Percentiles rank a stretch among this genome's conserved stretches.
These are phyloP conservation scores for Penicillium canescens DNA, from an alignment of 495 filamentous ascomycete genomes.

Conservation along the genomic window DNA sequence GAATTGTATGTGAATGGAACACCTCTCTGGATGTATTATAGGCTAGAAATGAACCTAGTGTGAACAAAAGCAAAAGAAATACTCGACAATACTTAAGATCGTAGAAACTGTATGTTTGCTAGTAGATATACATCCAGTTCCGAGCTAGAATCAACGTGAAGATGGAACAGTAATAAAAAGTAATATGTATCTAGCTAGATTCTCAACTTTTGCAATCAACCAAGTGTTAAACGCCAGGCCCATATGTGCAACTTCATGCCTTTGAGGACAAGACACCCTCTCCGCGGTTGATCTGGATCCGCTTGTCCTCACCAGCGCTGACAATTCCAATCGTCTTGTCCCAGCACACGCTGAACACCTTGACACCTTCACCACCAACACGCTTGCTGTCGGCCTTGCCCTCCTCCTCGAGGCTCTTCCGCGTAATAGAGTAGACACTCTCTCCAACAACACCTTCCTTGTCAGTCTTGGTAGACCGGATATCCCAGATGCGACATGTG, in stretches of 20 bases:
- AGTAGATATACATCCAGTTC: constrained; percentile 5
- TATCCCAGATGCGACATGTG: constrained; percentile 89
- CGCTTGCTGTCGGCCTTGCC: constrained; percentile 51
- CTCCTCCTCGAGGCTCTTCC: constrained; percentile 61
- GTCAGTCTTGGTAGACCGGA: constrained; percentile 68
- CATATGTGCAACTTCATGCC: constrained; percentile 32
- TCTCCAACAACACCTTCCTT: constrained; percentile 71
- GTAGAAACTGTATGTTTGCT: constrained; percentile 1
- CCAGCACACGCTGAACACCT: constrained; percentile 92
- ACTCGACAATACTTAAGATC: neutral
- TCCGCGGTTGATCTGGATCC: constrained; percentile 84
- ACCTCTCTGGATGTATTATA: constrained; percentile 34
- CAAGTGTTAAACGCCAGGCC: constrained; percentile 35
- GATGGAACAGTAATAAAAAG: constrained; percentile 14
- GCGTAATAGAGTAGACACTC: constrained; percentile 75
- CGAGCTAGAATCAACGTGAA: neutral
- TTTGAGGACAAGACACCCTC: constrained; percentile 46
- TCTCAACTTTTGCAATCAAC: constrained; percentile 37
- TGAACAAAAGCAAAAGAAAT: constrained; percentile 3
- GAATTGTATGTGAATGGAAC: constrained; percentile 23
- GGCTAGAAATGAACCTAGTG: constrained; percentile 7
- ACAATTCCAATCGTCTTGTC: constrained; percentile 83
- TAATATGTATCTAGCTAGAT: constrained; percentile 6
- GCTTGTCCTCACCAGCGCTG: constrained; percentile 87
- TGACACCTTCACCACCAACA: constrained; percentile 73